Evolutionary conservation across 2,329 filamentous ascomycete species (phyloP).

Genomic region (Neonectria neomacrospora): DNA sequence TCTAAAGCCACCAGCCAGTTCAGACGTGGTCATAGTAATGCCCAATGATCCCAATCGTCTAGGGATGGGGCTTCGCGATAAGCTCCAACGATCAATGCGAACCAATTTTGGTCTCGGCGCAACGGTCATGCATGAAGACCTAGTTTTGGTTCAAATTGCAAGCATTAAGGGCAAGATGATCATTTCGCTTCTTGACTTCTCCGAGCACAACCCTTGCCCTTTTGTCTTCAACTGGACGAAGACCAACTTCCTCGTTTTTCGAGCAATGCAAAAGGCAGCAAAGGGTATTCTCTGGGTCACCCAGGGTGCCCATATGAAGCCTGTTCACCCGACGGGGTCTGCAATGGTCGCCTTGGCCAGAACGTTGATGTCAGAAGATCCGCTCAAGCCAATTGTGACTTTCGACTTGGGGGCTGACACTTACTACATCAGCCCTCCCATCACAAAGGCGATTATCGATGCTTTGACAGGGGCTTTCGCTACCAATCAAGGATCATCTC

Average conservation of each 20-base stretch:
- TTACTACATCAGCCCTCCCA: not conserved
- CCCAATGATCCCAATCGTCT: slow-evolving; percentile 22
- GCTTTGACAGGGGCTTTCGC: slow-evolving; percentile 44
- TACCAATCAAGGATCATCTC: slow-evolving; percentile 22
- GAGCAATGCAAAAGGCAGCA: slow-evolving; percentile 50
- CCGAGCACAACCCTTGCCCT: slow-evolving; percentile 37
- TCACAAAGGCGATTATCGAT: slow-evolving; percentile 37
- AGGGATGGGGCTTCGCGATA: not conserved
- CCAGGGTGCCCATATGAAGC: slow-evolving; percentile 53
- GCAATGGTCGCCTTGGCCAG: slow-evolving; percentile 59
- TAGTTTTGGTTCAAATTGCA: slow-evolving; percentile 28
- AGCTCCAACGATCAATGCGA: not conserved
- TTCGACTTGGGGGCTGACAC: slow-evolving; percentile 53
- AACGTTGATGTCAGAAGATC: slow-evolving; percentile 61
- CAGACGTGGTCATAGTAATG: slow-evolving; percentile 34
- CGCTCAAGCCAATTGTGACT: slow-evolving; percentile 54
- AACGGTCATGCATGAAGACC: slow-evolving; percentile 11
- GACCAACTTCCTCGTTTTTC: slow-evolving; percentile 54
- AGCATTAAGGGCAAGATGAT: slow-evolving; percentile 46
- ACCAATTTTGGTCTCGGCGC: not conserved
- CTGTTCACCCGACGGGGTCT: slow-evolving; percentile 50
- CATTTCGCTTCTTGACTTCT: slow-evolving; percentile 61
- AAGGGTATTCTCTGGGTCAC: slow-evolving; percentile 61
- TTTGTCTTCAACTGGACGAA: slow-evolving; percentile 54
- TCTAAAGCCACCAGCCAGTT: not conserved